Evolutionary conservation across 2,329 filamentous ascomycete species (phyloP).

Genomic region (Escovopsis sp.): DNA sequence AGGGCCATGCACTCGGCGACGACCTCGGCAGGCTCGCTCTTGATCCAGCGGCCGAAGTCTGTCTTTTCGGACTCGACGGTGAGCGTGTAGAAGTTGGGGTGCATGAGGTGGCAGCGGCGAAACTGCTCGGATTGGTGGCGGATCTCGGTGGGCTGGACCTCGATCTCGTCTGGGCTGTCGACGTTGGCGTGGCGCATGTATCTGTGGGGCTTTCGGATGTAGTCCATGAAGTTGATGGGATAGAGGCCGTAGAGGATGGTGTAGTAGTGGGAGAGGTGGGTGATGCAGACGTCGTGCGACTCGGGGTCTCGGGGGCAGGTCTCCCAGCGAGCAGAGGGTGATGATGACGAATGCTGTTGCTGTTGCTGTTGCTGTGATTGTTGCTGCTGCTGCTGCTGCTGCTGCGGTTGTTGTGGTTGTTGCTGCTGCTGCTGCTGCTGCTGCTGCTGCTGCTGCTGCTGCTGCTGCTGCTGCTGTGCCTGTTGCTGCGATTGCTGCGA

Average conservation of each 20-base stretch:
- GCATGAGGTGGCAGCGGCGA: slow-evolving; percentile 55
- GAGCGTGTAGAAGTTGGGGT: slow-evolving; percentile 71
- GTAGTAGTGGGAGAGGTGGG: slow-evolving; percentile 60
- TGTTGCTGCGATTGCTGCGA: slow-evolving; percentile 13
- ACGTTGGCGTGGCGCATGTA: slow-evolving; percentile 62
- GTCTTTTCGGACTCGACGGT: slow-evolving; percentile 68
- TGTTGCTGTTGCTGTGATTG: slow-evolving; percentile 10
- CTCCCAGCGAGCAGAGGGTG: slow-evolving; percentile 46
- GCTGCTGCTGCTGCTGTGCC: slow-evolving; percentile 10
- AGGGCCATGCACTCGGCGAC: slow-evolving; percentile 65
- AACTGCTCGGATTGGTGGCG: slow-evolving; percentile 61
- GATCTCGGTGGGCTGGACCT: slow-evolving; percentile 65
- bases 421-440: slow-evolving; percentile 12
- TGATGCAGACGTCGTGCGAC: slow-evolving; percentile 43
- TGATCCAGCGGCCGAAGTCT: slow-evolving; percentile 63
- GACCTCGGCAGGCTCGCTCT: slow-evolving; percentile 64
- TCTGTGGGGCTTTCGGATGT: slow-evolving; percentile 66
- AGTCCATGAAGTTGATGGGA: slow-evolving; percentile 74
- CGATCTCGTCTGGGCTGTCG: slow-evolving; percentile 54
- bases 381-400: slow-evolving; percentile 11
- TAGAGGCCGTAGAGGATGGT: slow-evolving; percentile 73
- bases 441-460: slow-evolving; percentile 9
- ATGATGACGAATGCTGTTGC: too few relatives aligned
- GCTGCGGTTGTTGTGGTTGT: slow-evolving; percentile 18
- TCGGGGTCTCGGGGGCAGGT: slow-evolving; percentile 46